Evolutionary conservation across 2,329 filamentous ascomycete species (phyloP).

Genomic region (Fusarium floridanum): DNA sequence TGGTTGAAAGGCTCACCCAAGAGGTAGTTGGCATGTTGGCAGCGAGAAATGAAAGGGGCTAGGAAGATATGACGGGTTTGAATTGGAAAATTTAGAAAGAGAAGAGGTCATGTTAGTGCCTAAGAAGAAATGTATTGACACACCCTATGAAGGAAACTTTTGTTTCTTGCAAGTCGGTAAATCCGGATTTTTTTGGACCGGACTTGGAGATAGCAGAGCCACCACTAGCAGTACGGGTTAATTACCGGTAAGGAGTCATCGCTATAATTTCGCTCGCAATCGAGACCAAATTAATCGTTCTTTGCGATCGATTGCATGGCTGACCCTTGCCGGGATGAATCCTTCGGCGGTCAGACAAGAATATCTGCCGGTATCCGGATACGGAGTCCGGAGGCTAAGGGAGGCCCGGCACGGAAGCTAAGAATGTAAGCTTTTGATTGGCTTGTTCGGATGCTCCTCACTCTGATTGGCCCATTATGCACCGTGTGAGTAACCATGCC

Average conservation of each 20-base stretch:
- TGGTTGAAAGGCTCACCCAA: conserved; percentile 25
- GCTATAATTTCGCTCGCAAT: not conserved
- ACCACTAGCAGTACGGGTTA: not conserved
- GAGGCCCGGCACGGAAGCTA: not conserved
- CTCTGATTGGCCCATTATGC: not conserved
- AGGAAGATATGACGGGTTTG: not conserved
- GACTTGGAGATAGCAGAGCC: no score
- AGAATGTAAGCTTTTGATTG: not conserved
- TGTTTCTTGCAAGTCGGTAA: no score
- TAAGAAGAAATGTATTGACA: no score
- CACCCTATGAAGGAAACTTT: no score
- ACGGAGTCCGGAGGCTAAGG: not conserved
- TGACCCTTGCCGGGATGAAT: not conserved
- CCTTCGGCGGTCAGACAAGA: not conserved
- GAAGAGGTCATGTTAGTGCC: no score
- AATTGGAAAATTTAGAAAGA: no score
- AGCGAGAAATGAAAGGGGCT: not conserved
- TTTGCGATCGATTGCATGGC: not conserved
- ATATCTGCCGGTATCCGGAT: not conserved
- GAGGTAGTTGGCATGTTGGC: conserved; percentile 18
- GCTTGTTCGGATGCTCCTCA: not conserved
- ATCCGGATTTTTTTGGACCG: not conserved
- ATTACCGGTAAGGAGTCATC: not conserved
- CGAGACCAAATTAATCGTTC: no score
- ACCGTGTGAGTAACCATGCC: not conserved